Evolutionary conservation across 805 yeast species (phyloP), one percentile per base, ranked within the genome.

Genomic region (Candida argentea): DNA sequence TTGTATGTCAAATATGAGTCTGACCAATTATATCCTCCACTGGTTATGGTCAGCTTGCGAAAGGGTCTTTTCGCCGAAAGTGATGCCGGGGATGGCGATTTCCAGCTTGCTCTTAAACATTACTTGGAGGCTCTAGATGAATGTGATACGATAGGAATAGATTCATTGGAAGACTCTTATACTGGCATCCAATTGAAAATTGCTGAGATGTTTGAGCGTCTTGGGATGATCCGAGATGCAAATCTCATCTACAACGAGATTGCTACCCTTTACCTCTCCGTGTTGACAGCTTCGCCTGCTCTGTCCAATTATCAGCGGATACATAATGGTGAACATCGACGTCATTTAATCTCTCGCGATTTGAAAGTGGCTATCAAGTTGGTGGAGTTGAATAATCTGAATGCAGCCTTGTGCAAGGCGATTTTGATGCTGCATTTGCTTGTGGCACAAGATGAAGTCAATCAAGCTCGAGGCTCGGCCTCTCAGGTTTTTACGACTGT

Each of bases 141-240:
- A 36, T 77, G 85, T 22, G 67, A 74, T 20, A 57, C 64, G 16
- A 53, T 73, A 25, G 65, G 63, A 1, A 48, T 84, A 55, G 69
- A 72, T 36, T 67, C 67, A 7, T 41, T 80, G 18, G 63, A 73
- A 32, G 91, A 84, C 44, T 89, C 82, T 44, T 87, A 82, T 50
- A 87, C 96, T 0, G 95, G 96, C 0, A 72, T 89, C 29, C 94
- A 87, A 44, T 61, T 89, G 49, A 84, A 87, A 44, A 60, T 84
- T 20, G 94, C 80, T 7, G 94, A 86, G 44, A 79, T 85, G 85
- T 82, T 73, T 46, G 94, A 84, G 43, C 63, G 76, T 22, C 51
- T 85, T 40, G 66, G 63, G 13, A 65, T 70, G 73, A 38, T 45
- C 18, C 70, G 70, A 9, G 80, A 78, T 29, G 93, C 94, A 0